Base-by-base conservation (phyloP, 306 rosid genomes). In the Geum urbanum region DNA sequence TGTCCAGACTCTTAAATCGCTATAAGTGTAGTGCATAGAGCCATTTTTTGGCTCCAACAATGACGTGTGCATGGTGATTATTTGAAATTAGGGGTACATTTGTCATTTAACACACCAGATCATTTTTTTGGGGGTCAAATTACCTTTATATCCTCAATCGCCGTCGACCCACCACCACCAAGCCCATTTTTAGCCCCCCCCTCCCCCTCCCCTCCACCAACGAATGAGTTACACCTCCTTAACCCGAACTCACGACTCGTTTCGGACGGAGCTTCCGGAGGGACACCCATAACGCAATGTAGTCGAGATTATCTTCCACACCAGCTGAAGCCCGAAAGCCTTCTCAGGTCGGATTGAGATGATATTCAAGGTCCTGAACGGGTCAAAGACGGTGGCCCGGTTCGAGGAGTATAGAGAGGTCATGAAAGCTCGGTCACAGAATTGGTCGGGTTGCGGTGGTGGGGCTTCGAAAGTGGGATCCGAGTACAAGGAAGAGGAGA, bases 251-350 rank as follows among this genome's bases (percentile, higher is more conserved):
- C 50, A 67, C 14, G 89, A 89, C 70, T 75, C 81, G 0, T 78
- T 82, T 45, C 78, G 86, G 9, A 78, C 84, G 0, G 95, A 92
- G 73, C 85, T 92, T 8, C 83, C 86, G 1, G 89, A 83, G 58
- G 97, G 96, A 0, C 97, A 92, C 64, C 92, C 92, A 6, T 92
- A 96, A 5, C 86, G 97, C 5, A 92, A 88, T 53, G 96, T 92
- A 1, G 90, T 92, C 2, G 95, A 92, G 84, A 92, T 92, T 18
- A 92, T 92, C 67, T 87, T 92, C 66, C 97, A 84, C 58, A 84
- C 95, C 0, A 89, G 97, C 69, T 92, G 97, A 96, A 86, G 87
- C 40, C 90, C 94, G 1, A 92, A 89, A 24, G 77, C 89, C 0
- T 92, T 92, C 44, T n/a, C 89, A 76, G 97, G 97, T 72, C 85